Conservation (phyloP, 2,329 filamentous ascomycete genomes). For the Fusarium chlamydosporum region DNA sequence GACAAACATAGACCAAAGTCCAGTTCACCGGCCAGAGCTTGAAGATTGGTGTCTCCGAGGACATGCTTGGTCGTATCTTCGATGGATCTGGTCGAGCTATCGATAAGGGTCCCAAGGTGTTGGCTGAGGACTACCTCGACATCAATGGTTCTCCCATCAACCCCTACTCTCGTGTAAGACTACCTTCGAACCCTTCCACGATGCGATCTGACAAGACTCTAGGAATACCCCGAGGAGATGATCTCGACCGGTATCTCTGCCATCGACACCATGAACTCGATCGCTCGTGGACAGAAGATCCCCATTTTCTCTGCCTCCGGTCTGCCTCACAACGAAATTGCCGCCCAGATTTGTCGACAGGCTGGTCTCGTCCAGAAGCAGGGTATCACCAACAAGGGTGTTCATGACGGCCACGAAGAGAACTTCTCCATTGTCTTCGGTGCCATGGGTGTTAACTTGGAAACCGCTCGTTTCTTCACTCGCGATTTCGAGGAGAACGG, state of each 20-base stretch:
- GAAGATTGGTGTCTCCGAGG: constrained; percentile 98
- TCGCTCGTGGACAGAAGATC: constrained; percentile 99
- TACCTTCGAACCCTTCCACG: background rate
- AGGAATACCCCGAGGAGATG: constrained; percentile 99
- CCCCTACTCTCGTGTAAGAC: constrained; percentile 89
- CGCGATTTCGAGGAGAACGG: constrained; percentile 99
- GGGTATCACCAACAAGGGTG: constrained; percentile 88
- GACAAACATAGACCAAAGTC: constrained; percentile 81
- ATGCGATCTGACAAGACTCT: constrained; percentile 21
- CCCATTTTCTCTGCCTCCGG: constrained; percentile 98
- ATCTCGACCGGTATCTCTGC: constrained; percentile 99
- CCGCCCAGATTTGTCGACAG: constrained; percentile 98
- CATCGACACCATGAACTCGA: constrained; percentile 98
- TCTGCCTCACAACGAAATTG: constrained; percentile 99
- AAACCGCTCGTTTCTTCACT: constrained; percentile 98
- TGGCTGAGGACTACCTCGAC: constrained; percentile 97
- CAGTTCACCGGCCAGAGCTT: constrained; percentile 97
- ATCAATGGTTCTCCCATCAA: constrained; percentile 99
- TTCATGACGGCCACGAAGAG: constrained; percentile 96
- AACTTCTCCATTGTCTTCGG: constrained; percentile 99
- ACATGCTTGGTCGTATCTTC: constrained; percentile 99
- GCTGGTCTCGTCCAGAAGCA: constrained; percentile 87
- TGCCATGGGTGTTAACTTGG: constrained; percentile 99
- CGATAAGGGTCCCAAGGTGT: constrained; percentile 98
- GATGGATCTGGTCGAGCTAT: constrained; percentile 98